Conservation (phyloP, 345 rosid species). For the Dimocarpus longan region DNA sequence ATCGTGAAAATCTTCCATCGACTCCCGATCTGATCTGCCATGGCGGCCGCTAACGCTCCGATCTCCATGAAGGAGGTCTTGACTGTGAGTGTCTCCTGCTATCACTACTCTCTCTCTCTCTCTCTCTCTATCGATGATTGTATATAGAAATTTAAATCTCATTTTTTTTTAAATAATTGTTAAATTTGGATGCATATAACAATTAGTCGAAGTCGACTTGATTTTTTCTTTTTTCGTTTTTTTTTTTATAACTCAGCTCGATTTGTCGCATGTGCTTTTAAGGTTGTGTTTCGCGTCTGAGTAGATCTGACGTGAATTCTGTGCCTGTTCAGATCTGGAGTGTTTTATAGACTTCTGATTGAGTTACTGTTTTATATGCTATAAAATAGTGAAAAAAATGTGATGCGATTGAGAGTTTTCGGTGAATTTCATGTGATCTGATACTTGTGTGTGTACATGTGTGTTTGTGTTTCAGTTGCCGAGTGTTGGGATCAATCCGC, state of each 20-base stretch:
- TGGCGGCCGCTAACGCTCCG: slow-evolving; percentile 94
- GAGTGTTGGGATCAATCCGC: slow-evolving; percentile 81
- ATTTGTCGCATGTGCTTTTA: not conserved
- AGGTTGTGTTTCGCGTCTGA: slow-evolving; percentile 18
- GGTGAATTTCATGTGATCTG: slow-evolving; percentile 28
- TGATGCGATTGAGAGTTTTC: slow-evolving; percentile 10
- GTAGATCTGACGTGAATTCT: slow-evolving; percentile 20
- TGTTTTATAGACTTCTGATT: not conserved
- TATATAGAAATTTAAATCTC: slow-evolving; percentile 20
- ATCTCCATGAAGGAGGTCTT: slow-evolving; percentile 92
- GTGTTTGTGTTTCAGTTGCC: slow-evolving; percentile 60
- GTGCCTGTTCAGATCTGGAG: slow-evolving; percentile 37
- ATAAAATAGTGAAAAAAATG: slow-evolving; percentile 7
- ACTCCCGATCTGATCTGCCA: slow-evolving; percentile 50
- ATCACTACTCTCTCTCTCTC: slow-evolving; percentile 4
- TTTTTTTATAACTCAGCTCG: slow-evolving; percentile 1
- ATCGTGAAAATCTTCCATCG: slow-evolving; percentile 26
- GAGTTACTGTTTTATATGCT: slow-evolving; percentile 18
- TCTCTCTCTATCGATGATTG: slow-evolving; percentile 17
- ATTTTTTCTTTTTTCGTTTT: not conserved
- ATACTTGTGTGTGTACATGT: not conserved
- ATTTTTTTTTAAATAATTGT: not conserved
- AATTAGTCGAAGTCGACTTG: not conserved
- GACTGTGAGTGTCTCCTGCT: slow-evolving; percentile 50
- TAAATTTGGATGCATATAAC: not conserved